Evolutionary conservation across 345 rosid species (phyloP).

Genomic region (Trapa incisa): DNA sequence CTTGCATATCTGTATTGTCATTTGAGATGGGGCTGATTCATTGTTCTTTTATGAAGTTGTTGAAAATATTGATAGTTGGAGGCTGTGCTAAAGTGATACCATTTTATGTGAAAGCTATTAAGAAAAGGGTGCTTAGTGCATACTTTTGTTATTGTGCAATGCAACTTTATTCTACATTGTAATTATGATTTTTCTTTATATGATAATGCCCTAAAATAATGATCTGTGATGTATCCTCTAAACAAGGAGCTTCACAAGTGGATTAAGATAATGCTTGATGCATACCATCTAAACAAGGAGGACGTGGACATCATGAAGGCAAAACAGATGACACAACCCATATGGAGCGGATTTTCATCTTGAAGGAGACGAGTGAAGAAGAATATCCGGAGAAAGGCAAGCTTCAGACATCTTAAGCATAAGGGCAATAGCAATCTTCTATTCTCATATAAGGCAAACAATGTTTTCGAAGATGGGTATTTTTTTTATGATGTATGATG

Average conservation of each 20-base stretch:
- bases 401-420: background rate
- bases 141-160: too few relatives aligned
- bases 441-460: background rate
- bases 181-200: background rate
- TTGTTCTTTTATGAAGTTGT: background rate
- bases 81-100: background rate
- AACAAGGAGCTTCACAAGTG: slow-evolving; percentile 78
- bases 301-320: slow-evolving; percentile 79
- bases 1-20: background rate
- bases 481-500: background rate
- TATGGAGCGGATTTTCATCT: slow-evolving; percentile 73
- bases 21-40: background rate
- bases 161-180: background rate
- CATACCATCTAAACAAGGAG: slow-evolving; percentile 66
- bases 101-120: background rate
- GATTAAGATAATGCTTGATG: slow-evolving; percentile 81
- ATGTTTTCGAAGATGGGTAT: background rate
- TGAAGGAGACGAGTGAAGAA: slow-evolving; percentile 69
- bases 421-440: background rate
- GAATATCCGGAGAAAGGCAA: slow-evolving; percentile 52
- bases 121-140: too few relatives aligned
- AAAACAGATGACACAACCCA: slow-evolving; percentile 68
- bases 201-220: background rate
- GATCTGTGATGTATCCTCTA: slow-evolving; percentile 15
- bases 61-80: background rate